A percentile compares a stretch with the other conserved stretches of the same genome.
Evolutionary conservation across 768 basidiomycete genomes (phyloP).

Genomic region (Heimioporus sp.): DNA sequence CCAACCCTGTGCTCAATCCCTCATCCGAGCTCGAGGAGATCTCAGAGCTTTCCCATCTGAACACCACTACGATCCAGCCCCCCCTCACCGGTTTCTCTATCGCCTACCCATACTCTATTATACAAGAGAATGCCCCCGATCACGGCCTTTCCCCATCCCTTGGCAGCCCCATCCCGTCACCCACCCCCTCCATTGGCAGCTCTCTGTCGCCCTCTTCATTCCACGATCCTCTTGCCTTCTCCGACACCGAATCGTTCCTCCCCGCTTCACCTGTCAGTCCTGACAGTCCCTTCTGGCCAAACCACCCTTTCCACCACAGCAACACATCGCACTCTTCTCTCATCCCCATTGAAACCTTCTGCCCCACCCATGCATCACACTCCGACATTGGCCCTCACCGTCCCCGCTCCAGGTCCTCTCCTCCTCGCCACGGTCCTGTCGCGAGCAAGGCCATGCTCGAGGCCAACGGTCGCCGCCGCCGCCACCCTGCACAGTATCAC

Average conservation of each 20-base stretch:
- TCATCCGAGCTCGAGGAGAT: slow-evolving; percentile 17
- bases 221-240: slow-evolving; percentile 6
- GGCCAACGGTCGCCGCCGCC: slow-evolving; percentile 30
- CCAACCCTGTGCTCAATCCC: not conserved
- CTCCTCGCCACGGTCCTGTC: slow-evolving; percentile 16
- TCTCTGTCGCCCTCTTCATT: slow-evolving; percentile 24
- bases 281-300: slow-evolving; percentile 6
- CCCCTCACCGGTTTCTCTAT: slow-evolving; percentile 8
- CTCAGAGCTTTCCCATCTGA: slow-evolving; percentile 15
- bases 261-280: slow-evolving; percentile 19
- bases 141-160: slow-evolving; percentile 13
- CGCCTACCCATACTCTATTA: slow-evolving; percentile 12
- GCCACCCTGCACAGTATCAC: slow-evolving; percentile 20
- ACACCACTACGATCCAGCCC: not conserved
- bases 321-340: too few species aligned
- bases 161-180: slow-evolving; percentile 21
- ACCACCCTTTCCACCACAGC: too few species aligned
- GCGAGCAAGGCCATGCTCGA: slow-evolving; percentile 34
- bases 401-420: slow-evolving; percentile 13
- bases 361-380: not conserved
- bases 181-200: slow-evolving; percentile 21
- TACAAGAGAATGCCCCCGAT: slow-evolving; percentile 4
- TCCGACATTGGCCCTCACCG: slow-evolving; percentile 10
- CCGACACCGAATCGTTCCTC: slow-evolving; percentile 20
- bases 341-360: slow-evolving; percentile 2